Base-by-base conservation (phyloP, 768 basidiomycete species). In the Suillus ampliporus region DNA sequence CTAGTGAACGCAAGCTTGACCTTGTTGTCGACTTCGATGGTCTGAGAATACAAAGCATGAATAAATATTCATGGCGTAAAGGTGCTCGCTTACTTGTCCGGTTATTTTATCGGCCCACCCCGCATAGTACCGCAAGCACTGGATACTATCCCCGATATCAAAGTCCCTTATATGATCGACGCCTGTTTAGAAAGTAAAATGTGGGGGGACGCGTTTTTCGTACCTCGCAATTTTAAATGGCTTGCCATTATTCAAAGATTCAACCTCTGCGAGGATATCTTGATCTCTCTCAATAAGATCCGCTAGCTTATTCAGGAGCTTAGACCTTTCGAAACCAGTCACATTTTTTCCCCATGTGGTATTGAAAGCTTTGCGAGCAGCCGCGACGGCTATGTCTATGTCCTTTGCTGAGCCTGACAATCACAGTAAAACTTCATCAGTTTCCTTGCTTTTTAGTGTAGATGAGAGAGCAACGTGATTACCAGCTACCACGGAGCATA, bases 31-130 rank as follows among this genome's bases (percentile, higher is more conserved):
- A 92, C 82, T 74, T 95, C 93, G 66, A 95, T 86, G 37, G 86
- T 87, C 88, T 92, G 70, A 23, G 41, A 41, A 40, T 56, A 37
- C 41, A 68, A n/a, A 64, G 56, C 23, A 17, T 59, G 41, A 28
- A 38, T 46, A 64, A 50, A 19, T 13, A 26, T 35, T 38, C 34
- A 40, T 34, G 38, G 43, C 41, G 21, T 31, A 44, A 54, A 14
- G 46, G 19, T 65, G 64, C 46, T 38, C 47, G 46, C n/a, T 67
- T 65, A 89, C 90, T 85, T 96, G 88, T 23, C 97, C 97, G 28
- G 83, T 78, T 57, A 97, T 89, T 79, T 98, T 99, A 80, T 98
- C 96, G 10, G 94, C 93, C 91, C 92, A 96, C 26, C 96, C 96
- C 43, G 94, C 96, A 72, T 95, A 97, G 78, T 98, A 97, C 56